Evolutionary conservation across 371 early-diverging fungal species (phyloP).

Genomic region (Apophysomyces sp.): DNA sequence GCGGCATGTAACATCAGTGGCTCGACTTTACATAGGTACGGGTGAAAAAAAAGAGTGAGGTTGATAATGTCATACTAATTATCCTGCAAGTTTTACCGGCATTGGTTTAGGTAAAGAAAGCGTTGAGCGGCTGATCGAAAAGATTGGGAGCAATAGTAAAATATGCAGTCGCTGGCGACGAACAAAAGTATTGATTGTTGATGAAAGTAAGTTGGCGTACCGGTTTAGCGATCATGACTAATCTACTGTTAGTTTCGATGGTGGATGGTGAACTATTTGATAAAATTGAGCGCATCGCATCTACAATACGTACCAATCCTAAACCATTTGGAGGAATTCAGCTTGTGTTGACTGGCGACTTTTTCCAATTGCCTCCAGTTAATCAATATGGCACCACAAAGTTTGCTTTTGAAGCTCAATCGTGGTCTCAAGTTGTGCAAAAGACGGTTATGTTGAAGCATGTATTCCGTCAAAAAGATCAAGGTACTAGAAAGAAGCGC

Average conservation of each 20-base stretch:
- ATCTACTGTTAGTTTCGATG: conserved; percentile 73
- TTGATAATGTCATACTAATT: not conserved
- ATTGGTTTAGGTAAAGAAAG: conserved; percentile 64
- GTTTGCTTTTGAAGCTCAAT: conserved; percentile 76
- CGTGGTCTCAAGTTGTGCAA: conserved; percentile 62
- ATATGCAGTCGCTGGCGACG: conserved; percentile 57
- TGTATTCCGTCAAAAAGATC: conserved; percentile 58
- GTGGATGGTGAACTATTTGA: conserved; percentile 80
- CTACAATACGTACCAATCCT: conserved; percentile 39
- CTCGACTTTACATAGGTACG: conserved; percentile 66
- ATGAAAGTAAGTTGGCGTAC: conserved; percentile 66
- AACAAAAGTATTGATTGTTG: conserved; percentile 78
- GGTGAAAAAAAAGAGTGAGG: not conserved
- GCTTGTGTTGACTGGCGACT: conserved; percentile 85
- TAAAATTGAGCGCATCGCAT: conserved; percentile 76
- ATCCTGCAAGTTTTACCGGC: conserved; percentile 65
- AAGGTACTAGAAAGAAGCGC: conserved; percentile 22
- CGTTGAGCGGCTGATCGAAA: conserved; percentile 36
- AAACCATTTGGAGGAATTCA: conserved; percentile 91
- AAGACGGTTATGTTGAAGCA: conserved; percentile 49
- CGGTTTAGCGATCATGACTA: not conserved
- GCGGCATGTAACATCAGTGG: conserved; percentile 87
- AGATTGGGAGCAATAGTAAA: conserved; percentile 22
- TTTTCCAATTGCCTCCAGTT: conserved; percentile 92
- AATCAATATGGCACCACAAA: conserved; percentile 26